These are phyloP conservation scores for Tetrahymena borealis DNA, from an alignment of 73 alveolate genomes.

Conservation along the genomic window DNA sequence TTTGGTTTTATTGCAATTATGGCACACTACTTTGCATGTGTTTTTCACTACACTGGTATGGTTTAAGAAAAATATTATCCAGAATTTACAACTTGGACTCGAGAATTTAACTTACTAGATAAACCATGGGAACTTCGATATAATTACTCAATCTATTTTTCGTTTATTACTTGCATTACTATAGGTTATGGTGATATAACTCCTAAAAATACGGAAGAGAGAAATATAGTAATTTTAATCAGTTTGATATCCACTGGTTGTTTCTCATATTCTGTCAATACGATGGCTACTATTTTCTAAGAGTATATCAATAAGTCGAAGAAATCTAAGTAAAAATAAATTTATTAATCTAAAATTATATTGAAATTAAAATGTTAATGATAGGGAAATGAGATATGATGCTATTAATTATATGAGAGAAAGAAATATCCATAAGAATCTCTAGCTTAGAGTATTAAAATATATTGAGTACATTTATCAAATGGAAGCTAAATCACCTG, in stretches of 20 bases:
- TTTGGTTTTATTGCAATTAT: neutral
- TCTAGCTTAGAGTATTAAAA: neutral
- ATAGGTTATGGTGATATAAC: slow-evolving; percentile 45
- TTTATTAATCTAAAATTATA: neutral
- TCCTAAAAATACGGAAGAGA: slow-evolving; percentile 23
- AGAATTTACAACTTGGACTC: neutral
- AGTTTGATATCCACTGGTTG: neutral
- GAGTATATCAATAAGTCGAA: neutral
- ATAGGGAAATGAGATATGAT: neutral
- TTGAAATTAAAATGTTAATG: neutral
- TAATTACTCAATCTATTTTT: slow-evolving; percentile 15
- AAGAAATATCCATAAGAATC: neutral
- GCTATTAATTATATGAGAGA: neutral
- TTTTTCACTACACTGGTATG: neutral
- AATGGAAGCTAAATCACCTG: neutral
- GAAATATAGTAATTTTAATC: slow-evolving; percentile 6
- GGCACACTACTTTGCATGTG: neutral
- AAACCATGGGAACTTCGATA: slow-evolving; percentile 11
- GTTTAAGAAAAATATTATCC: neutral
- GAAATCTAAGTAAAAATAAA: neutral
- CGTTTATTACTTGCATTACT: slow-evolving; percentile 22
- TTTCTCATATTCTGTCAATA: neutral
- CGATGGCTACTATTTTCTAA: neutral
- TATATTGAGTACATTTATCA: neutral
- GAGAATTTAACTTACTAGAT: neutral